Evolutionary conservation across 2,329 filamentous ascomycete genomes (phyloP).

Genomic region (Rhynchosporium graminicola): DNA sequence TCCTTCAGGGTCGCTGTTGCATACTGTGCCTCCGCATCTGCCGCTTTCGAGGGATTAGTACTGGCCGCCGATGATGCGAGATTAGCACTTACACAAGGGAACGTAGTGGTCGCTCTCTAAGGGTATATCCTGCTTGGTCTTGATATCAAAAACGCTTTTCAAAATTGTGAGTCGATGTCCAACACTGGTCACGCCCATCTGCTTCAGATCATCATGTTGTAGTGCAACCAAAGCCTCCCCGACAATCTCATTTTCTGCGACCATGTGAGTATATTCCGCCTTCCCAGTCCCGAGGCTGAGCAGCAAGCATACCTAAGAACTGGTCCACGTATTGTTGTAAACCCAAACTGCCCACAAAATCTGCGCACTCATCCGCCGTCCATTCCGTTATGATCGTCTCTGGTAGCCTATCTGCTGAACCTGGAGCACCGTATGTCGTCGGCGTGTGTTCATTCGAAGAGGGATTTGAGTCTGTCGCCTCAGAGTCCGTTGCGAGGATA

Average conservation of each 20-base stretch:
- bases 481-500: conserved; percentile 64
- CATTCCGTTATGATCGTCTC: conserved; percentile 78
- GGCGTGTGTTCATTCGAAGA: conserved; percentile 72
- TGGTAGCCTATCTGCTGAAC: conserved; percentile 65
- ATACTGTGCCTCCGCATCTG: conserved; percentile 84
- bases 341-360: conserved; percentile 80
- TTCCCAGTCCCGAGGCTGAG: conserved; percentile 14
- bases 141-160: conserved; percentile 94
- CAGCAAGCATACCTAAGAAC: conserved; percentile 69
- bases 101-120: conserved; percentile 93
- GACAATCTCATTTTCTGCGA: conserved; percentile 85
- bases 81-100: conserved; percentile 71
- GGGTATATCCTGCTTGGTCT: conserved; percentile 88
- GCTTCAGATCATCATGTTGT: conserved; percentile 89
- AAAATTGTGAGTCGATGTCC: conserved; percentile 93
- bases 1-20: conserved; percentile 89
- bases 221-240: conserved; percentile 88
- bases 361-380: conserved; percentile 84
- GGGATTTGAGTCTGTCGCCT: conserved; percentile 70
- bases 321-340: conserved; percentile 79
- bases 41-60: conserved; percentile 58
- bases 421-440: conserved; percentile 71
- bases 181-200: conserved; percentile 90
- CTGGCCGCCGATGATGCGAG: conserved; percentile 8
- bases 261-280: conserved; percentile 36